Evolutionary conservation across 2,329 filamentous ascomycete species (phyloP).

Genomic region (Chrysoporthe cubensis): DNA sequence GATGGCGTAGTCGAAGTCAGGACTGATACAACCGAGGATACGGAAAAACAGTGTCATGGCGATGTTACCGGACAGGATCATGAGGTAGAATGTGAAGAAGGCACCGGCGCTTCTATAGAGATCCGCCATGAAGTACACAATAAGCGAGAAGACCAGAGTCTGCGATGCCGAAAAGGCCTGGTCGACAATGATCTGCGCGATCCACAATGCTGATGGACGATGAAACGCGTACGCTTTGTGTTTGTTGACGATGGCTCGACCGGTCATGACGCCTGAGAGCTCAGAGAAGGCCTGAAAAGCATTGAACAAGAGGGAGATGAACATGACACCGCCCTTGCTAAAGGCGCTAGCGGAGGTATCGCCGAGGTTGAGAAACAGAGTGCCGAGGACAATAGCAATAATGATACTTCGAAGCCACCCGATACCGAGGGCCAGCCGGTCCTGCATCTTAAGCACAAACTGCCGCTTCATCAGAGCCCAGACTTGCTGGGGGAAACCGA

Average conservation of each 20-base stretch:
- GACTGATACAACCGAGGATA: conserved; percentile 73
- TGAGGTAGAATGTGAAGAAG: conserved; percentile 77
- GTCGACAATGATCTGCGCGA: conserved; percentile 81
- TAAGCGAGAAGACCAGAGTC: conserved; percentile 73
- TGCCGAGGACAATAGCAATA: conserved; percentile 78
- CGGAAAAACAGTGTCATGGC: conserved; percentile 80
- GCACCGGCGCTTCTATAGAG: conserved; percentile 71
- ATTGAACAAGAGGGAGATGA: conserved; percentile 81
- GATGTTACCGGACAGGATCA: conserved; percentile 70
- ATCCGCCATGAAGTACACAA: conserved; percentile 80
- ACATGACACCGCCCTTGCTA: conserved; percentile 79
- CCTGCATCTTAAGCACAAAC: conserved; percentile 84
- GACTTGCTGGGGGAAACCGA: conserved; percentile 81
- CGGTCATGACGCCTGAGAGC: conserved; percentile 74
- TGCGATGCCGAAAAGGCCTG: conserved; percentile 71
- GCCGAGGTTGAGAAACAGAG: conserved; percentile 74
- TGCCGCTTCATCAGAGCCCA: conserved; percentile 85
- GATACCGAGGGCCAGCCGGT: conserved; percentile 75
- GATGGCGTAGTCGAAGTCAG: conserved; percentile 84
- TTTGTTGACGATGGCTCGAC: conserved; percentile 79
- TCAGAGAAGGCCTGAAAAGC: conserved; percentile 87
- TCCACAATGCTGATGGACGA: conserved; percentile 79
- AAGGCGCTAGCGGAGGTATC: conserved; percentile 72
- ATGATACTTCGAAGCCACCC: conserved; percentile 71
- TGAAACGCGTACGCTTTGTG: conserved; percentile 85